Percentiles rank a stretch among this genome's conserved stretches.
Evolutionary conservation across 441 rosid species (phyloP).

Genomic region (Euphorbia schlechtendalii): DNA sequence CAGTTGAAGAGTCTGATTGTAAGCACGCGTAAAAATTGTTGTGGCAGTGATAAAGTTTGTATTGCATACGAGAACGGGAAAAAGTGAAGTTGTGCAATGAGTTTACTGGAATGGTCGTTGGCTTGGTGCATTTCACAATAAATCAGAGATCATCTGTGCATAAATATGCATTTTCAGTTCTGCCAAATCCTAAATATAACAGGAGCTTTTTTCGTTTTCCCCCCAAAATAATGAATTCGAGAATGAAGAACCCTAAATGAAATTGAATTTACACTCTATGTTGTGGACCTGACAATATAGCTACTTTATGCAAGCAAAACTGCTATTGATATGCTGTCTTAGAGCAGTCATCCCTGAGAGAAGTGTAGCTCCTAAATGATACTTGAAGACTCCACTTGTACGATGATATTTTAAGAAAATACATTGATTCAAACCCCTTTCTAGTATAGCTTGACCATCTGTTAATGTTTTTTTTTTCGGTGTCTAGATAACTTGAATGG

Average conservation of each 20-base stretch:
- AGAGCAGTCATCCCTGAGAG: background rate
- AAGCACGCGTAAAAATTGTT: background rate
- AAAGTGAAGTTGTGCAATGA: background rate
- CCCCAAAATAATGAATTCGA: background rate
- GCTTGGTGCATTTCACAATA: background rate
- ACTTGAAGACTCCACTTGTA: background rate
- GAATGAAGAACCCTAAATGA: background rate
- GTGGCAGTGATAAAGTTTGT: background rate
- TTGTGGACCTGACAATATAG: background rate
- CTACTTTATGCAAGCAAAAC: background rate
- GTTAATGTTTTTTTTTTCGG: conserved; percentile 5
- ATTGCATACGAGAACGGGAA: background rate
- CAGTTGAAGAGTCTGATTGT: background rate
- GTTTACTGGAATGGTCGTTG: conserved; percentile 7
- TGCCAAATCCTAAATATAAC: background rate
- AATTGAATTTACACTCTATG: background rate
- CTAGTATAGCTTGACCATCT: background rate
- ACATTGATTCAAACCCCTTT: background rate
- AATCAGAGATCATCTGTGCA: background rate
- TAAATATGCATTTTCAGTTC: background rate
- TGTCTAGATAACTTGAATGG: conserved; percentile 59
- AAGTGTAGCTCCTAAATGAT: background rate
- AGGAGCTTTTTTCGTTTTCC: background rate
- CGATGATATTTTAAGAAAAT: background rate
- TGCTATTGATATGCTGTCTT: background rate